Percentiles rank a stretch among this genome's conserved stretches.
phyloP scores from a whole-genome alignment of 1,139 yeast genomes.

The Taphrina deformans region DNA sequence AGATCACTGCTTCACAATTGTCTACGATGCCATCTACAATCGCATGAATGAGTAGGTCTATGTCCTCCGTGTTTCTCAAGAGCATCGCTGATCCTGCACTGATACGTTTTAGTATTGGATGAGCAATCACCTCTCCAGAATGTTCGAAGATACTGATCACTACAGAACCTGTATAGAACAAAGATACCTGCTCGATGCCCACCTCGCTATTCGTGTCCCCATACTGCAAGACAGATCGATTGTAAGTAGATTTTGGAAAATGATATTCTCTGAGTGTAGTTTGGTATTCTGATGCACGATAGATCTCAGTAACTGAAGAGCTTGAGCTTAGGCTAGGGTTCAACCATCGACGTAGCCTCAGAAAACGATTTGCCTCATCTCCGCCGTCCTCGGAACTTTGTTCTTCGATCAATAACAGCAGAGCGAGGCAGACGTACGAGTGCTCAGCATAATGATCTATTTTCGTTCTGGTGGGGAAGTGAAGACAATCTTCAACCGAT shows the following conservation, averaged over 20 bases:
- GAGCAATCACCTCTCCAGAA: slow-evolving; percentile 54
- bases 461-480: slow-evolving; percentile 59
- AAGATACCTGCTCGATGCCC: slow-evolving; percentile 58
- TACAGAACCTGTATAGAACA: slow-evolving; percentile 51
- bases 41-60: slow-evolving; percentile 55
- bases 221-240: slow-evolving; percentile 1
- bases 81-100: slow-evolving; percentile 47
- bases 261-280: slow-evolving; percentile 15
- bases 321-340: not conserved
- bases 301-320: not conserved
- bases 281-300: slow-evolving; percentile 9
- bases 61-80: slow-evolving; percentile 51
- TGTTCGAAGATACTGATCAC: slow-evolving; percentile 59
- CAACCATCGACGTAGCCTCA: not conserved
- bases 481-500: slow-evolving; percentile 60
- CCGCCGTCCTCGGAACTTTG: slow-evolving; percentile 4
- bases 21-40: slow-evolving; percentile 58
- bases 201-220: slow-evolving; percentile 44
- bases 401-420: slow-evolving; percentile 49
- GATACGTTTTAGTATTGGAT: slow-evolving; percentile 53
- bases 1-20: slow-evolving; percentile 60
- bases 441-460: slow-evolving; percentile 54
- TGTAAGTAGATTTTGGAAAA: slow-evolving; percentile 4
- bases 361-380: not conserved
- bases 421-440: slow-evolving; percentile 55